Conservation (phyloP, 305 asterid species). For the Solanum hybrid region DNA sequence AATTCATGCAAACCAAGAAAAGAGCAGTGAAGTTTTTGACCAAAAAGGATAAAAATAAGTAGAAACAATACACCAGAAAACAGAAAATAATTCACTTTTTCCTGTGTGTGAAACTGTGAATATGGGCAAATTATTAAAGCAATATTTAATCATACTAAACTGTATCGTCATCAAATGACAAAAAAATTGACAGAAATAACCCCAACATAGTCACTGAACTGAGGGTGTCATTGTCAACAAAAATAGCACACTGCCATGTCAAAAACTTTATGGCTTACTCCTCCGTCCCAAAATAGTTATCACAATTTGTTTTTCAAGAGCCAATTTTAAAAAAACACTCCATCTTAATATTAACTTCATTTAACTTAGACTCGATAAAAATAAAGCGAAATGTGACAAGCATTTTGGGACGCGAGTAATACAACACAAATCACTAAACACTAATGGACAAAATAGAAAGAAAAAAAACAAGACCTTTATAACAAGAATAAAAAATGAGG, state of each 20-base stretch:
- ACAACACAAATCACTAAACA: background rate
- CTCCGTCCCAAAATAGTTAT: background rate
- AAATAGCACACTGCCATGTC: background rate
- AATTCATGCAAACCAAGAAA: conserved; percentile 2
- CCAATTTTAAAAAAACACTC: accelerated
- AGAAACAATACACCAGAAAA: background rate
- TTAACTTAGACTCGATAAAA: background rate
- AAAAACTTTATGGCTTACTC: background rate
- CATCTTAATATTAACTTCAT: accelerated
- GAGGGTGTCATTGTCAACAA: background rate
- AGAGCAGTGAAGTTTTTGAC: conserved; percentile 13
- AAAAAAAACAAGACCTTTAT: background rate
- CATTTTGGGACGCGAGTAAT: background rate
- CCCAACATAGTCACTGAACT: conserved; percentile 1
- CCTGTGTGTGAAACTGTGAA: background rate
- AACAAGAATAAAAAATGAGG: conserved; percentile 14
- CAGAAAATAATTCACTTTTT: background rate
- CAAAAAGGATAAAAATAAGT: conserved; percentile 5
- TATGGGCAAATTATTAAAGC: background rate
- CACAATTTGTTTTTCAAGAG: background rate
- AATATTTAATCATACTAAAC: background rate
- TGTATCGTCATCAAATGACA: background rate
- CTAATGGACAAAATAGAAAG: conserved; percentile 25
- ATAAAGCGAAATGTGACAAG: accelerated
- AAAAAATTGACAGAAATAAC: background rate